Evolutionary conservation across 768 basidiomycete genomes (phyloP).

Genomic region (Psilocybe subaeruginosa): DNA sequence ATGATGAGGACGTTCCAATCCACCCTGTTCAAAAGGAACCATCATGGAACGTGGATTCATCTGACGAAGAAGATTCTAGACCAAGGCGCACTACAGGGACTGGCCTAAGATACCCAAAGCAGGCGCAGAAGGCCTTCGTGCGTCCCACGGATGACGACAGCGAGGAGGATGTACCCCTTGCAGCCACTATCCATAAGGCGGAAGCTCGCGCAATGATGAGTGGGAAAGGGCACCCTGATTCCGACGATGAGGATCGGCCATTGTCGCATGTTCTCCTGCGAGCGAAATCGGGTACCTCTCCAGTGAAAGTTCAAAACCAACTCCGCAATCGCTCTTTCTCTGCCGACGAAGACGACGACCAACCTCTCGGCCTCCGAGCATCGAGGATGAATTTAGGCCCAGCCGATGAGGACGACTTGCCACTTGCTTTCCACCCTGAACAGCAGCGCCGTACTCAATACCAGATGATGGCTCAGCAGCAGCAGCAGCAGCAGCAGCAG

Average conservation of each 20-base stretch:
- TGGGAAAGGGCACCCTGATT: conserved; percentile 38
- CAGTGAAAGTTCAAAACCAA: conserved; percentile 44
- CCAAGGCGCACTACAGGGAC: conserved; percentile 62
- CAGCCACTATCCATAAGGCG: conserved; percentile 62
- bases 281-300: conserved; percentile 39
- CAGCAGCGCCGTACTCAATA: conserved; percentile 79
- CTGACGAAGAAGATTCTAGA: conserved; percentile 63
- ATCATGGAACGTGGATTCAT: conserved; percentile 56
- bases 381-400: conserved; percentile 44
- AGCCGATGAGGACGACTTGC: conserved; percentile 64
- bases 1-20: conserved; percentile 23
- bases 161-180: conserved; percentile 82
- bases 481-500: conserved; percentile 62
- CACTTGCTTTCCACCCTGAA: conserved; percentile 75
- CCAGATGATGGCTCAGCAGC: conserved; percentile 54
- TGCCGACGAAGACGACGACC: conserved; percentile 65
- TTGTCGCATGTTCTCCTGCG: conserved; percentile 60
- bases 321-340: conserved; percentile 17
- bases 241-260: conserved; percentile 78
- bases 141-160: conserved; percentile 53
- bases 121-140: conserved; percentile 22
- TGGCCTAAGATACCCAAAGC: conserved; percentile 52
- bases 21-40: conserved; percentile 17
- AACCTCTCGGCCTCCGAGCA: conserved; percentile 71
- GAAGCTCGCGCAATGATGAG: conserved; percentile 42